A percentile compares a stretch with the other conserved stretches of the same genome.
These are phyloP conservation scores for Trichocladium antarcticum DNA, from an alignment of 495 filamentous ascomycete species.

Conservation along the genomic window DNA sequence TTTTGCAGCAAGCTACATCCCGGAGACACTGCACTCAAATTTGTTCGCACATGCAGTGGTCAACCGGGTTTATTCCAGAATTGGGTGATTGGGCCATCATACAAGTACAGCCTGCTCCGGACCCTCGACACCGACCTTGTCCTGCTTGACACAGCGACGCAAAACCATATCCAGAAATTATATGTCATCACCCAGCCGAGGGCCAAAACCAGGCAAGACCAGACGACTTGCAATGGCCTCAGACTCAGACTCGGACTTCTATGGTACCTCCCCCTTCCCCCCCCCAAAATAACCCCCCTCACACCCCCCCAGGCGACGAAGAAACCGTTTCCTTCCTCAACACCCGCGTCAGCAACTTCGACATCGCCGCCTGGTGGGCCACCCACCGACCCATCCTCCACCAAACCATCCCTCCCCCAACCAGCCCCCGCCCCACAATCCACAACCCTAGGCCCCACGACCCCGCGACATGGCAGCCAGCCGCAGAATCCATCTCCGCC, in stretches of 20 bases:
- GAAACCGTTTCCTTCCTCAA: slow-evolving; percentile 30
- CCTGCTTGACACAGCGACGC: not conserved
- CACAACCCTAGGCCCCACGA: slow-evolving; percentile 37
- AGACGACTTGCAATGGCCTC: slow-evolving; percentile 31
- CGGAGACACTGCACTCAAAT: too few relatives aligned
- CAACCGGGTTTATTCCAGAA: too few relatives aligned
- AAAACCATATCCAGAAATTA: not conserved
- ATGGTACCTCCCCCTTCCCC: slow-evolving; percentile 37
- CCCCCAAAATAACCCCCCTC: slow-evolving; percentile 7
- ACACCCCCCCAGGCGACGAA: slow-evolving; percentile 40
- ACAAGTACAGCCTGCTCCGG: too few relatives aligned
- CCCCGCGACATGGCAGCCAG: too few relatives aligned
- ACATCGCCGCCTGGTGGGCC: slow-evolving; percentile 28
- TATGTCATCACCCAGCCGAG: not conserved
- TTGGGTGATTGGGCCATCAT: too few relatives aligned
- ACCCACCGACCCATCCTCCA: not conserved
- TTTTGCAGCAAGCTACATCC: too few relatives aligned
- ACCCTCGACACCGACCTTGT: too few relatives aligned
- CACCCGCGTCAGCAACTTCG: slow-evolving; percentile 30
- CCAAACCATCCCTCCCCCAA: slow-evolving; percentile 8
- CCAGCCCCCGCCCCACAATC: slow-evolving; percentile 31
- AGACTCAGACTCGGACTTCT: slow-evolving; percentile 66
- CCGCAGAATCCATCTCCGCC: slow-evolving; percentile 45
- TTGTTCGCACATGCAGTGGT: too few relatives aligned
- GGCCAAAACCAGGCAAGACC: too few relatives aligned